Percentiles rank a stretch among this genome's conserved stretches.
Evolutionary conservation across 2,329 filamentous ascomycete species (phyloP).

Genomic region (Aspergillus intermedius): DNA sequence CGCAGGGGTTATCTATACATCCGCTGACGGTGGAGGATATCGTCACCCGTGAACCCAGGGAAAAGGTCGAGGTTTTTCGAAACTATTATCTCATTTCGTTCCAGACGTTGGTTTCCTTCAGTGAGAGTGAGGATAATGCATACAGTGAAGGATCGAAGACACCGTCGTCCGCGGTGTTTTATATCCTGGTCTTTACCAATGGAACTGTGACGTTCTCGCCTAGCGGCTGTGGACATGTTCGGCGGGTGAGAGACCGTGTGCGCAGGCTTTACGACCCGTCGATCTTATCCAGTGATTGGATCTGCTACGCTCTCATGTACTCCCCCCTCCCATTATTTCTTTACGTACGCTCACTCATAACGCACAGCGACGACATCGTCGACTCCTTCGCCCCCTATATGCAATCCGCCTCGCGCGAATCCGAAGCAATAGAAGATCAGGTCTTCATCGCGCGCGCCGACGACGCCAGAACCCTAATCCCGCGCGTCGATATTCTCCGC

Average conservation of each 20-base stretch:
- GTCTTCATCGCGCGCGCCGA: slow-evolving; percentile 86
- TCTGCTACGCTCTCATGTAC: slow-evolving; percentile 94
- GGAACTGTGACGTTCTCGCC: slow-evolving; percentile 92
- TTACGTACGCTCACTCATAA: neutral
- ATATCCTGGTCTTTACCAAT: slow-evolving; percentile 90
- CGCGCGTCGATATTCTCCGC: slow-evolving; percentile 76
- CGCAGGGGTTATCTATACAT: slow-evolving; percentile 87
- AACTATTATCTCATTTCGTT: slow-evolving; percentile 98
- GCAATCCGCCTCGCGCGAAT: slow-evolving; percentile 72
- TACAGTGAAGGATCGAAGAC: slow-evolving; percentile 38
- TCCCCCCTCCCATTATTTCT: slow-evolving; percentile 22
- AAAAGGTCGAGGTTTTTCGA: slow-evolving; percentile 95
- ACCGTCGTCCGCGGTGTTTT: slow-evolving; percentile 86
- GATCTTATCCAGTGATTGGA: slow-evolving; percentile 89
- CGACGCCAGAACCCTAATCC: slow-evolving; percentile 77
- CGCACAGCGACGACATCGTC: slow-evolving; percentile 77
- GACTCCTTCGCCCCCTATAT: slow-evolving; percentile 88
- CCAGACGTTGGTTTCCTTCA: slow-evolving; percentile 71
- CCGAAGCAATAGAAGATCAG: slow-evolving; percentile 87
- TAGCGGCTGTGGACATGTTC: slow-evolving; percentile 72
- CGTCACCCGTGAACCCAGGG: slow-evolving; percentile 81
- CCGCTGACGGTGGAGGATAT: slow-evolving; percentile 94
- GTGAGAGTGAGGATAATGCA: slow-evolving; percentile 63
- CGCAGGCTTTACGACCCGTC: slow-evolving; percentile 85
- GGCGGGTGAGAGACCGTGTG: slow-evolving; percentile 81